These are phyloP conservation scores for Solanum etuberosum DNA, from an alignment of 257 asterid genomes.

Conservation along the genomic window DNA sequence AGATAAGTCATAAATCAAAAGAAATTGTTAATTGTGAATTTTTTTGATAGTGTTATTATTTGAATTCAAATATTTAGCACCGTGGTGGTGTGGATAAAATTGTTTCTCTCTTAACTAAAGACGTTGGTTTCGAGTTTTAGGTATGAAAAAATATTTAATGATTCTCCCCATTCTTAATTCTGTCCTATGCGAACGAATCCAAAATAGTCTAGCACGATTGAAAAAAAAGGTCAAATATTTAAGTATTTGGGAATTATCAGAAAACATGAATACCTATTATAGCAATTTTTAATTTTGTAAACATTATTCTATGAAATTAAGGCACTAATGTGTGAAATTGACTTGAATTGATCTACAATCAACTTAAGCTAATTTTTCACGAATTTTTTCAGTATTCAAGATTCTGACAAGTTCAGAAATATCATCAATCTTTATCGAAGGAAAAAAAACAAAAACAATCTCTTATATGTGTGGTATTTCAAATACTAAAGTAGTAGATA, in stretches of 20 bases:
- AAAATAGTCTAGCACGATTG: no score
- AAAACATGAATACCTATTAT: background rate
- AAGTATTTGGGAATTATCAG: background rate
- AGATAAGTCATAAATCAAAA: background rate
- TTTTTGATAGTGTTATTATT: background rate
- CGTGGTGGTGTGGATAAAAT: rapidly evolving
- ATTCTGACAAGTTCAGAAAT: no score
- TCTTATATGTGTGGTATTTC: background rate
- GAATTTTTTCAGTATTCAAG: no score
- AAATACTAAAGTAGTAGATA: background rate
- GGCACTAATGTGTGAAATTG: background rate
- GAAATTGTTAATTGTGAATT: background rate
- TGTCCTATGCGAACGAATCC: rapidly evolving
- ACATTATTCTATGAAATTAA: background rate
- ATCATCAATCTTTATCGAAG: background rate
- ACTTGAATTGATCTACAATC: background rate
- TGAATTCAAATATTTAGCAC: background rate
- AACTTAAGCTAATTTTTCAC: background rate
- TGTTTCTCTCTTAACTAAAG: background rate
- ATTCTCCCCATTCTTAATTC: no score
- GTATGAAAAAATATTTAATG: no score
- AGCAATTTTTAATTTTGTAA: background rate
- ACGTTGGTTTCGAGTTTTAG: no score
- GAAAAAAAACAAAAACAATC: background rate
- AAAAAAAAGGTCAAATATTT: background rate